These are phyloP conservation scores for Xerocomus tenax DNA, from an alignment of 1,284 basidiomycete species.

Conservation along the genomic window DNA sequence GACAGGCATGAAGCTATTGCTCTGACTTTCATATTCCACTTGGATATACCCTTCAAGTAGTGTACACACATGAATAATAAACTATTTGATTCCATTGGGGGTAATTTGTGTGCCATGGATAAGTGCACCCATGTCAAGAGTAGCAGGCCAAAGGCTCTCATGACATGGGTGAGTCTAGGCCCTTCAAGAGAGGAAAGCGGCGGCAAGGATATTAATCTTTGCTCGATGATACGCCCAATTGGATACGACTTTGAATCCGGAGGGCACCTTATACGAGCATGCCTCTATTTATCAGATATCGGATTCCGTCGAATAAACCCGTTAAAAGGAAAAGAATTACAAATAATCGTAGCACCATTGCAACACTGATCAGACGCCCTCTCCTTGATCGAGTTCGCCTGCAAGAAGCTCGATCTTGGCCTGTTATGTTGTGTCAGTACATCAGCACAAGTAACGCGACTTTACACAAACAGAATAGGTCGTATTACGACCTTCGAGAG, in stretches of 20 bases:
- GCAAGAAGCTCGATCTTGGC: slow-evolving; percentile 56
- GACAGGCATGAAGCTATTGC: slow-evolving; percentile 44
- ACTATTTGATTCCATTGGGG: background rate
- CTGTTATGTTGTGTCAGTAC: slow-evolving; percentile 32
- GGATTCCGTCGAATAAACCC: background rate
- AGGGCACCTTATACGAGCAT: slow-evolving; percentile 78
- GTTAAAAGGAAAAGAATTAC: background rate
- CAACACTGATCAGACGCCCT: slow-evolving; percentile 36
- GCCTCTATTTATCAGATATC: background rate
- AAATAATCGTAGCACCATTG: background rate
- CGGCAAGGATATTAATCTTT: slow-evolving; percentile 33
- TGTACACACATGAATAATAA: background rate
- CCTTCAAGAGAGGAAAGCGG: background rate
- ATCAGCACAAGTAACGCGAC: background rate
- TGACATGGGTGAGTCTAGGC: slow-evolving; percentile 2
- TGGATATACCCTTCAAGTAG: background rate
- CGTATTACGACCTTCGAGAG: slow-evolving; percentile 54
- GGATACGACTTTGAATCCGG: slow-evolving; percentile 54
- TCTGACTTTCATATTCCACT: slow-evolving; percentile 20
- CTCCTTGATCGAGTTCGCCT: slow-evolving; percentile 54
- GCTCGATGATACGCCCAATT: slow-evolving; percentile 78
- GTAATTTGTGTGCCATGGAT: slow-evolving; percentile 16
- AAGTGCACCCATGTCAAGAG: slow-evolving; percentile 2
- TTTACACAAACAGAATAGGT: slow-evolving; percentile 51
- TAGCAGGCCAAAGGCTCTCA: background rate